These are phyloP conservation scores for Lecanosticta acicola DNA, from an alignment of 2,329 filamentous ascomycete genomes.

Conservation along the genomic window DNA sequence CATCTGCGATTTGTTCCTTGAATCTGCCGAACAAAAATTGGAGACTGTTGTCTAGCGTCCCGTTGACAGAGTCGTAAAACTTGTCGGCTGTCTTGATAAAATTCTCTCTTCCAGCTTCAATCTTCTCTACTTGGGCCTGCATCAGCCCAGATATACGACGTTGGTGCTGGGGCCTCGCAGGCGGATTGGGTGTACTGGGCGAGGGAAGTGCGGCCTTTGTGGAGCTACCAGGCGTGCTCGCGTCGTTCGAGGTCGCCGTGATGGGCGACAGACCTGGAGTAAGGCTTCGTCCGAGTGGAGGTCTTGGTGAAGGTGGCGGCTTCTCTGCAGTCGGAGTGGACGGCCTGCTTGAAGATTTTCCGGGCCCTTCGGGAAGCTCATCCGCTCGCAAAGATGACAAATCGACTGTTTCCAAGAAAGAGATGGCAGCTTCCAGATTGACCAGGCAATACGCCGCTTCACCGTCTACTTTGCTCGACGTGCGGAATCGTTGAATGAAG, in stretches of 20 bases:
- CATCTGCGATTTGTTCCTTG: conserved; percentile 58
- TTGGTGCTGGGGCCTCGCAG: conserved; percentile 51
- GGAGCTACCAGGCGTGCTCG: conserved; percentile 16
- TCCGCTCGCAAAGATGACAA: conserved; percentile 80
- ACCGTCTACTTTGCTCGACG: conserved; percentile 78
- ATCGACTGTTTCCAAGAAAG: conserved; percentile 92
- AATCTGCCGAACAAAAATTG: conserved; percentile 87
- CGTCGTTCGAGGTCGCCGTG: conserved; percentile 24
- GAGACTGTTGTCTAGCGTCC: conserved; percentile 84
- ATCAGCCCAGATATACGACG: conserved; percentile 79
- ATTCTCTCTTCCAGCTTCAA: conserved; percentile 68
- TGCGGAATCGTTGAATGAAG: conserved; percentile 89
- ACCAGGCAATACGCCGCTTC: conserved; percentile 95
- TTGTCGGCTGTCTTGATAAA: conserved; percentile 81
- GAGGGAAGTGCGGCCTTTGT: conserved; percentile 17
- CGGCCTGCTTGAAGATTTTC: conserved; percentile 47
- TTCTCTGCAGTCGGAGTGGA: conserved; percentile 43
- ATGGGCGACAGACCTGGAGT: conserved; percentile 32
- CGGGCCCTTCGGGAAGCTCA: conserved; percentile 61
- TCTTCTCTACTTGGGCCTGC: conserved; percentile 72
- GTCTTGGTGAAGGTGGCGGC: conserved; percentile 30
- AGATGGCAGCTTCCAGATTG: conserved; percentile 89
- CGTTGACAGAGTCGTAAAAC: conserved; percentile 84
- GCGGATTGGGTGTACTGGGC: conserved; percentile 28
- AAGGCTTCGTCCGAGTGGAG: conserved; percentile 23